Evolutionary conservation across 2,329 filamentous ascomycete species (phyloP), one percentile per base, ranked within the genome.

Genomic region (Trichoderma atroviride): DNA sequence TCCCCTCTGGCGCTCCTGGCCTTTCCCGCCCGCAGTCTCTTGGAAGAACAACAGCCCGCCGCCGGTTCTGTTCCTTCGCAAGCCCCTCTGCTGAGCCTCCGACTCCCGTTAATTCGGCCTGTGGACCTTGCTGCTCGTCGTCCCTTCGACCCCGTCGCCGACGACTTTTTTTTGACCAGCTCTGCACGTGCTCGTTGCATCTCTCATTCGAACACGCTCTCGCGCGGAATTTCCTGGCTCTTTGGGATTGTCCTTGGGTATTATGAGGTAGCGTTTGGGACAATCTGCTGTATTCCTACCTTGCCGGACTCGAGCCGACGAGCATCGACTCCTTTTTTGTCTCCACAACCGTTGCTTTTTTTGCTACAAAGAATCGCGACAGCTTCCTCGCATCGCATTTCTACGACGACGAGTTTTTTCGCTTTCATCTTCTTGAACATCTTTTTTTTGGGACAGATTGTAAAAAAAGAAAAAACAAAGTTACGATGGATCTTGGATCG

Each of bases 401-500:
- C 29, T 47, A 40, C 60, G n/a, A 56, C 35, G 24, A 53, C 37
- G 67, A 24, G 35, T n/a, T 24, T 37, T 58, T 11, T 29, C 27
- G 33, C 33, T 14, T 27, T 27, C 52, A 6, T 33, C 33, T 52
- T 35, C 37, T 66, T 58, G 53, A 66, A 58, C 63, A 61, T 43
- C 40, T 29, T 35, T 47, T 60, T 60, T 61, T 62, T 27, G 52
- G 55, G 67, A 55, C n/a, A 22, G 40, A 53, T 33, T n/a, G 24
- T 29, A 60, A 29, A 27, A 24, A 4, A 47, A 31, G n/a, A 40
- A 47, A 47, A 35, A 50, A 61, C 62, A 78, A 66, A 50, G 7
- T 14, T 69, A 82, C 82, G 81, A 79, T 80, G 73, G 80, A 82
- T 73, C 74, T 81, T 57, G 70, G 78, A 68, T 77, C 80, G 71